These are phyloP conservation scores for Lasiosphaeris hirsuta DNA, from an alignment of 495 filamentous ascomycete species.

Conservation along the genomic window DNA sequence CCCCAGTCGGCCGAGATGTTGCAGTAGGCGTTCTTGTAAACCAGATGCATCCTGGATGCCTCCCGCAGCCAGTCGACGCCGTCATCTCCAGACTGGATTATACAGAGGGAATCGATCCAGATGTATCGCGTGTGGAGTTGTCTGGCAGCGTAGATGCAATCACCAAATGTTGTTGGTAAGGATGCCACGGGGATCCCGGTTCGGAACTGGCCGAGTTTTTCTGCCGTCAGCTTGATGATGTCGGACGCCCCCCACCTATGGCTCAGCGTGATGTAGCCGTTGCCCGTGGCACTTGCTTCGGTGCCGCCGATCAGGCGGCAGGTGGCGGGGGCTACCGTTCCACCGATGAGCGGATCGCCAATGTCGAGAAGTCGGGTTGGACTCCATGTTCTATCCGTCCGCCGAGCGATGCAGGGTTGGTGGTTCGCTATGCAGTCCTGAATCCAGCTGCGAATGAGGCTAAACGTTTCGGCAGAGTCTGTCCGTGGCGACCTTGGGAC, in stretches of 20 bases:
- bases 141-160: neutral
- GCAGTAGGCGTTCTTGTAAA: neutral
- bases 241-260: neutral
- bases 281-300: too few species aligned
- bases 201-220: neutral
- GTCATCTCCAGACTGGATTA: neutral
- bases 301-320: too few species aligned
- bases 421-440: too few species aligned
- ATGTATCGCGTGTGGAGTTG: neutral
- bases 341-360: too few species aligned
- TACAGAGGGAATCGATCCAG: conserved; percentile 1
- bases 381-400: too few species aligned
- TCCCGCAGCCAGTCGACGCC: conserved; percentile 2
- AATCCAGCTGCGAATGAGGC: too few species aligned
- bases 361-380: too few species aligned
- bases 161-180: neutral
- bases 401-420: too few species aligned
- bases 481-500: too few species aligned
- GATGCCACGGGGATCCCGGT: neutral
- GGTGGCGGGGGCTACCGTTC: too few species aligned
- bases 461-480: too few species aligned
- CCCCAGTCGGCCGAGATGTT: neutral
- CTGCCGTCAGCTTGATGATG: neutral
- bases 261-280: neutral
- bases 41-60: neutral